Base-by-base conservation (phyloP, 1,284 basidiomycete genomes). In the Butyriboletus appendiculatus region DNA sequence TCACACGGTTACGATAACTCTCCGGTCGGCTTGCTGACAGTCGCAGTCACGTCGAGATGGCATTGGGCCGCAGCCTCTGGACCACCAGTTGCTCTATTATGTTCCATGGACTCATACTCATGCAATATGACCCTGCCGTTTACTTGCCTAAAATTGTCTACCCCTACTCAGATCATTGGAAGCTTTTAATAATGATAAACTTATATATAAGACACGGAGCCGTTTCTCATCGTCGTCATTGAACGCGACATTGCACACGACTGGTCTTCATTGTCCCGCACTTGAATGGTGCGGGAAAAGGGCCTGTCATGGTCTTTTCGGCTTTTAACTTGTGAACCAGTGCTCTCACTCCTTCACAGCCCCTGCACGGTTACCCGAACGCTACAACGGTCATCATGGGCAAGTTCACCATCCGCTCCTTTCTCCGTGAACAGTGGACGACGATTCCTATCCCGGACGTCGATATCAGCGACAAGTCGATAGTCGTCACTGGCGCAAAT, bases 401-500 rank as follows among this genome's bases (percentile, higher is more conserved):
- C 62, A 70, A 57, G 59, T 52, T 55, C 30, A 55, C 37, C 20
- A 1, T 63, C 22, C 7, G 20, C 15, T 20, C 39, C 5, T 68
- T 59, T 49, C 35, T 69, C 28, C 61, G 53, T 16, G 50, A 69
- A 35, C 66, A 71, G 40, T 68, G 62, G 62, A 59, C 48, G 28
- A 40, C 51, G 18, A 46, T 71, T 26, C 67, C 68, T 4, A 39
- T 62, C 15, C 49, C 61, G 34, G 61, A 49, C 10, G 51, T 55
- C 20, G 63, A 75, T 30, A 54, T 74, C 40, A 60, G 60, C 12
- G 62, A 67, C 48, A 65, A 67, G 52, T 65, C 67, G 1, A 55
- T 73, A 11, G 49, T 73, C 9, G 45, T 73, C 34, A 64, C 60
- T 0, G 68, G 71, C n/a, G 53, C 68, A 24, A 73, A 73, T 47